Base-by-base conservation (phyloP, 2,329 filamentous ascomycete genomes). In the Trichophaea hybrida region DNA sequence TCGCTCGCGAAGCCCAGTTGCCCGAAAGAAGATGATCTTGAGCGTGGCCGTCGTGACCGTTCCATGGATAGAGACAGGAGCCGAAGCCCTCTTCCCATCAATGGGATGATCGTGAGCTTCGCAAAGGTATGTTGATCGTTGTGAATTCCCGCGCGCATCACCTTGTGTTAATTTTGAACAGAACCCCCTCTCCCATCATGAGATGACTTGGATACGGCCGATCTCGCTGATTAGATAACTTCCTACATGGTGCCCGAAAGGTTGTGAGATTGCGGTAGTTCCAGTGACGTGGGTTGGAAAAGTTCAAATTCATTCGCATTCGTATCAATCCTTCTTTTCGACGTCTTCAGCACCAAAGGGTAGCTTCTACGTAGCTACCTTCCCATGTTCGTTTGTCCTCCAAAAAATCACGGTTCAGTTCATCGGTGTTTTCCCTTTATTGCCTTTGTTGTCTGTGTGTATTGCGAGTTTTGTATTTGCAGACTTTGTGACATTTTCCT, bases 141-240 rank as follows among this genome's bases (percentile, higher is more conserved):
- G 32, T 17, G 31, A 51, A 51, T 13, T 6, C 13, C 15, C 5
- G 5, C 13, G n/a, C 32, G 2, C 10, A 12, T 50, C 38, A 46
- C 24, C 24, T 6, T 17, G 24, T n/a, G 7, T n/a, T 37, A 24
- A 24, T 24, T 33, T 50, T 50, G 31, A 40, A 38, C 37, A 40
- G 35, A 35, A 35, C 65, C 58, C 64, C 58, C 68, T 74, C 75
- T 73, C 15, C 31, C 56, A 55, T 53, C 57, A 57, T 49, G 88
- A 95, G 93, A 98, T 73, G 93, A 98, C 71, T 81, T 97, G 71
- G 93, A 98, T 73, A 90, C 93, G 71, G 91, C 90, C 70, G 93
- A 97, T 62, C 59, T 66, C 44, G 66, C 66, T 44, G 67, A 69
- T 48, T 69, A 69, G 65, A 60, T 35, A 2, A 24, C 48, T 51